A percentile compares a stretch with the other conserved stretches of the same genome.
phyloP scores from a whole-genome alignment of 1,284 basidiomycete species.

The Cryptococcus sp. region DNA sequence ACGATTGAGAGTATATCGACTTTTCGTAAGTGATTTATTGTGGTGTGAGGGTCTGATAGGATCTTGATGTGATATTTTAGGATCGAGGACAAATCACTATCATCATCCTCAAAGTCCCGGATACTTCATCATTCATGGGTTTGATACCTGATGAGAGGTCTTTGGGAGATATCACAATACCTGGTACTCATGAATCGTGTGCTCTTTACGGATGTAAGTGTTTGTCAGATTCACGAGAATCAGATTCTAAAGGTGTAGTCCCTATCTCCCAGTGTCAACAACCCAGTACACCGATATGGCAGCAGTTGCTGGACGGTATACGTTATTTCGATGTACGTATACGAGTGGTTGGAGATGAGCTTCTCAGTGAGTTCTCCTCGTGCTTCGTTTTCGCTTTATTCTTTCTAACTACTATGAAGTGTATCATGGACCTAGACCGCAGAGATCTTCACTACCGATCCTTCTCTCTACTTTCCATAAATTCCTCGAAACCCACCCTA shows the following conservation, averaged over 20 bases:
- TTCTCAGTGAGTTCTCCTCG: slow-evolving; percentile 31
- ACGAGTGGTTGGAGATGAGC: slow-evolving; percentile 57
- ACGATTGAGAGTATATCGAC: too few species aligned
- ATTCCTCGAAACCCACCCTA: slow-evolving; percentile 61
- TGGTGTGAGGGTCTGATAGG: too few species aligned
- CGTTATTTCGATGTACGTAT: slow-evolving; percentile 76
- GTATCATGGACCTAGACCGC: slow-evolving; percentile 73
- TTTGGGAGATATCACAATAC: slow-evolving; percentile 66
- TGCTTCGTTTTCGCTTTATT: not conserved
- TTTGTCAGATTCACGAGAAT: slow-evolving; percentile 43
- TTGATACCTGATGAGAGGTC: slow-evolving; percentile 59
- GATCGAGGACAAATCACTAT: not conserved
- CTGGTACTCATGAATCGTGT: slow-evolving; percentile 54
- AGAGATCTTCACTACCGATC: slow-evolving; percentile 63
- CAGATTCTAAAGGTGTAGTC: slow-evolving; percentile 52
- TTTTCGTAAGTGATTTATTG: too few species aligned
- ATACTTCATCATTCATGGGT: slow-evolving; percentile 21
- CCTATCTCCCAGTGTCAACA: slow-evolving; percentile 47
- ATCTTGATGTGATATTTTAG: too few species aligned
- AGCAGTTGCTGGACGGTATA: slow-evolving; percentile 55
- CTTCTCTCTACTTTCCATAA: slow-evolving; percentile 55
- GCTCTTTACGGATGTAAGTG: slow-evolving; percentile 35
- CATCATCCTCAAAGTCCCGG: not conserved
- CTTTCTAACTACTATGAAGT: slow-evolving; percentile 46
- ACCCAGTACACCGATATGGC: slow-evolving; percentile 26